These are phyloP conservation scores for Venturia oleaginea DNA, from an alignment of 2,329 filamentous ascomycete genomes.

Conservation along the genomic window DNA sequence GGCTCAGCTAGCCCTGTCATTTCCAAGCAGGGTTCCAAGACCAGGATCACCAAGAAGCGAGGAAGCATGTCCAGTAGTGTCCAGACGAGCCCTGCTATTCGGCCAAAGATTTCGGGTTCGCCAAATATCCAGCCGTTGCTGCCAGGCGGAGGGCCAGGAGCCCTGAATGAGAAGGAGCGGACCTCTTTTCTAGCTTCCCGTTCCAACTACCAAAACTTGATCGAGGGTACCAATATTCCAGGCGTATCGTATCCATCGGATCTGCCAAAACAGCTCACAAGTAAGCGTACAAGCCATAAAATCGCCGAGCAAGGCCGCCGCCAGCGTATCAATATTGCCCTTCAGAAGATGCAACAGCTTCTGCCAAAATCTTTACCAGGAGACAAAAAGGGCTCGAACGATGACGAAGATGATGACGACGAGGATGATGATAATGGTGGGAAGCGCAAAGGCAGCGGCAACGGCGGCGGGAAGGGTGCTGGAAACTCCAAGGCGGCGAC, in stretches of 20 bases:
- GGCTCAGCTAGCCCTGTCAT: not conserved
- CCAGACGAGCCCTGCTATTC: conserved; percentile 75
- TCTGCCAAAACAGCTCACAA: conserved; percentile 86
- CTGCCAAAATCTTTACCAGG: conserved; percentile 43
- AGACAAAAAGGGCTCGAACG: not conserved
- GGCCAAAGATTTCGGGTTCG: conserved; percentile 68
- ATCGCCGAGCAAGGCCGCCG: conserved; percentile 92
- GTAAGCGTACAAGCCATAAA: conserved; percentile 95
- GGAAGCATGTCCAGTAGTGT: conserved; percentile 56
- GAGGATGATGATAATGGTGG: conserved; percentile 11
- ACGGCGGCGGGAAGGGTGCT: conserved; percentile 31
- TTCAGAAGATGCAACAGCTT: conserved; percentile 82
- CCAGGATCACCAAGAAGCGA: conserved; percentile 57
- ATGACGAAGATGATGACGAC: conserved; percentile 12
- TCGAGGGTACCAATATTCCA: conserved; percentile 85
- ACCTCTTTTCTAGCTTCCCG: conserved; percentile 81
- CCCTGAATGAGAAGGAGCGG: conserved; percentile 46
- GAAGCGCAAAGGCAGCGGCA: not conserved
- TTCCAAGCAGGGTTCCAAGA: conserved; percentile 25
- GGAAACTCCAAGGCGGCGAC: conserved; percentile 85
- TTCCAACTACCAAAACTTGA: conserved; percentile 95
- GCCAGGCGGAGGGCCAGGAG: conserved; percentile 50
- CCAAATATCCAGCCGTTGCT: conserved; percentile 89
- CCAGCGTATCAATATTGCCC: conserved; percentile 88
- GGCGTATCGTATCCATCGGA: conserved; percentile 86